A percentile compares a stretch with the other conserved stretches of the same genome.
Conservation (phyloP, 495 filamentous ascomycete species). For the Penicillium atrosanguineum region DNA sequence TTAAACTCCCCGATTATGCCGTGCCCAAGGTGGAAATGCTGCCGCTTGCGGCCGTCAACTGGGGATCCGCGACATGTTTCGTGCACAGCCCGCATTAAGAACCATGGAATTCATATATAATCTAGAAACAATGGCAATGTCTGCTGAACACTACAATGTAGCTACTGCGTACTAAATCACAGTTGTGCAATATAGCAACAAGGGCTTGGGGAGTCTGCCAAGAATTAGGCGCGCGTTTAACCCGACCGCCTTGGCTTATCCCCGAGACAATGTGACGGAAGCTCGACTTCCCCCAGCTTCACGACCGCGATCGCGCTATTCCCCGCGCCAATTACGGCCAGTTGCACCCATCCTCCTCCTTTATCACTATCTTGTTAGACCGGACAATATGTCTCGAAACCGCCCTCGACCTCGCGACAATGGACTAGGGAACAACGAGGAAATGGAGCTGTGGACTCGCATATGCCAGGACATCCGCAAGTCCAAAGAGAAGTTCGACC, state of each 20-base stretch:
- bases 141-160: not conserved
- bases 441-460: conserved; percentile 62
- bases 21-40: not conserved
- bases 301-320: not conserved
- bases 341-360: not conserved
- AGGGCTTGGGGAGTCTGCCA: not conserved
- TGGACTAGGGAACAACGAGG: conserved; percentile 56
- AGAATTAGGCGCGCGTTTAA: conserved; percentile 15
- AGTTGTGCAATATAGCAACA: not conserved
- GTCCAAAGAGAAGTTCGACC: conserved; percentile 62
- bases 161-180: not conserved
- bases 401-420: conserved; percentile 47
- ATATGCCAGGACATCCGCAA: conserved; percentile 56
- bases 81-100: not conserved
- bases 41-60: not conserved
- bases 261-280: not conserved
- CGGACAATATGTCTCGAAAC: conserved; percentile 42
- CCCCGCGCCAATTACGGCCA: not conserved
- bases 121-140: not conserved
- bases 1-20: not conserved
- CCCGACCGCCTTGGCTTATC: conserved; percentile 18
- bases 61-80: not conserved
- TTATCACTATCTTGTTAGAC: not conserved
- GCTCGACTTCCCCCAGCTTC: conserved; percentile 9
- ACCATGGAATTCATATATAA: not conserved